phyloP scores from a whole-genome alignment of 192 early-diverging fungal genomes.

The Linnemannia elongata region DNA sequence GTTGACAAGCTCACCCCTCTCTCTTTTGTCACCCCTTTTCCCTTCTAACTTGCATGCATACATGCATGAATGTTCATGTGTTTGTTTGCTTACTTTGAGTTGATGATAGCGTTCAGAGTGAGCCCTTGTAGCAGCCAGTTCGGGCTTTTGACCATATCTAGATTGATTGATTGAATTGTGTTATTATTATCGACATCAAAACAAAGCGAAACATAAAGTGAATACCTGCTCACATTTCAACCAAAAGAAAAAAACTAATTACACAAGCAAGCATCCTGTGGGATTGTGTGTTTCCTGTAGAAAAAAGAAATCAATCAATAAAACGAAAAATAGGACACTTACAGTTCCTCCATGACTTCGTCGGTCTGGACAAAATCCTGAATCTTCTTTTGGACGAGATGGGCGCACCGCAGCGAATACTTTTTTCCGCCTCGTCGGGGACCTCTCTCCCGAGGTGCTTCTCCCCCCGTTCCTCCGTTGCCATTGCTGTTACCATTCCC shows the following conservation, averaged over 20 bases:
- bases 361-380: conserved; percentile 48
- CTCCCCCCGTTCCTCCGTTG: conserved; percentile 1
- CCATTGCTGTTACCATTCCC: not conserved
- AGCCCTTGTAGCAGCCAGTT: conserved; percentile 24
- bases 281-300: not conserved
- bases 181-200: not conserved
- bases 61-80: not conserved
- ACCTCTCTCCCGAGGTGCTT: conserved; percentile 2
- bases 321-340: conserved; percentile 2
- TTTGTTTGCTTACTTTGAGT: conserved; percentile 36
- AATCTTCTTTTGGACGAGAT: conserved; percentile 40
- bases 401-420: conserved; percentile 40
- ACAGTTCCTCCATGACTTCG: conserved; percentile 55
- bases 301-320: too few relatives aligned
- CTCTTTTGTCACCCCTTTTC: not conserved
- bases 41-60: not conserved
- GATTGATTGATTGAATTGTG: not conserved
- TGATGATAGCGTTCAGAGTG: conserved; percentile 51
- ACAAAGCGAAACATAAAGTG: not conserved
- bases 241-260: not conserved
- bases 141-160: conserved; percentile 41
- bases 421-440: conserved; percentile 30
- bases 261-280: not conserved
- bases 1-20: not conserved
- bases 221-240: not conserved